phyloP scores from a whole-genome alignment of 306 rosid genomes.

The Prinsepia uniflora region DNA sequence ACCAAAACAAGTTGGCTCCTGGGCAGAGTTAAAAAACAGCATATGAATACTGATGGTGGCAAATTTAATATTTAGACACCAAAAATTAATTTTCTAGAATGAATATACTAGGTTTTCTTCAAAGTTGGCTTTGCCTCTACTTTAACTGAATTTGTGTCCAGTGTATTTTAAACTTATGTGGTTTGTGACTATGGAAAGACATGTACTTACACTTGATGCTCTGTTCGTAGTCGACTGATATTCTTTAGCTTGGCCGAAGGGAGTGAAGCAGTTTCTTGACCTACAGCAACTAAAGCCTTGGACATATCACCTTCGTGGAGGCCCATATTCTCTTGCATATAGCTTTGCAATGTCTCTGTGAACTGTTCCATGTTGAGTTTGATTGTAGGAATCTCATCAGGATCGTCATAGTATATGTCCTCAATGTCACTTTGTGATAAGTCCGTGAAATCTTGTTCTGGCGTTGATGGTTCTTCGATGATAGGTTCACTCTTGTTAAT shows the following conservation, averaged over 20 bases:
- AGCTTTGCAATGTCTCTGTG: conserved; percentile 35
- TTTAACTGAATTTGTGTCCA: neutral
- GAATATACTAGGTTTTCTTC: neutral
- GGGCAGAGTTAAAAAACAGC: neutral
- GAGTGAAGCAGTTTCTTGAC: conserved; percentile 48
- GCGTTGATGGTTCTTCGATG: conserved; percentile 86
- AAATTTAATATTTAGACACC: neutral
- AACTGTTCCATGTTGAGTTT: conserved; percentile 43
- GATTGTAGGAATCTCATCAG: conserved; percentile 60
- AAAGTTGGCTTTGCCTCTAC: neutral
- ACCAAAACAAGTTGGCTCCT: neutral
- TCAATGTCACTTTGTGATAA: conserved; percentile 67
- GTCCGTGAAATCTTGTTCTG: conserved; percentile 57
- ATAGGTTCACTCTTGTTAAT: conserved; percentile 63
- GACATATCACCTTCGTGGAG: conserved; percentile 66
- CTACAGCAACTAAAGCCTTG: conserved; percentile 75
- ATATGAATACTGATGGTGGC: neutral
- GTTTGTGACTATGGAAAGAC: neutral
- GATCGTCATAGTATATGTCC: conserved; percentile 57
- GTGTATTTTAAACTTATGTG: neutral
- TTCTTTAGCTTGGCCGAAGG: conserved; percentile 77
- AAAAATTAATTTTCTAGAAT: neutral
- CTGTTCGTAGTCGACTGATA: conserved; percentile 82
- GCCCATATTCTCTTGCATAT: conserved; percentile 46
- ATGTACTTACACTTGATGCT: conserved; percentile 84